Evolutionary conservation across 164 flowering plant genomes (phyloP).

Genomic region (Umbilicus rupestris): DNA sequence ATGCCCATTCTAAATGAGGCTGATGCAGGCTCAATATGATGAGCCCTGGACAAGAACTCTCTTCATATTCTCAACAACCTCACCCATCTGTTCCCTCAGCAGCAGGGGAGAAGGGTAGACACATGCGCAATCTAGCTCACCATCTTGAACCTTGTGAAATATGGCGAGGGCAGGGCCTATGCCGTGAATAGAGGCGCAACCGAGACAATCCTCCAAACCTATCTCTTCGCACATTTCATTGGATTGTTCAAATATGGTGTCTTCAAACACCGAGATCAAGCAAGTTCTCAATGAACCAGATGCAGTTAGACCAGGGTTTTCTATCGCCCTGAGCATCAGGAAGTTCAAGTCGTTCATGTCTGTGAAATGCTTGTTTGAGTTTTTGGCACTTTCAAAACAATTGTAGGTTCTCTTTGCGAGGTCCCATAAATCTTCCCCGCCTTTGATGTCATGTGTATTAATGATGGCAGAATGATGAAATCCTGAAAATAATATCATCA

Average conservation of each 20-base stretch:
- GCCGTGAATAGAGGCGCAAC: slow-evolving; percentile 71
- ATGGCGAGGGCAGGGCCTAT: slow-evolving; percentile 70
- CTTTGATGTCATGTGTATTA: slow-evolving; percentile 46
- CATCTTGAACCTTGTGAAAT: slow-evolving; percentile 63
- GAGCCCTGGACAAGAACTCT: slow-evolving; percentile 32
- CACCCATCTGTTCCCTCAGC: slow-evolving; percentile 63
- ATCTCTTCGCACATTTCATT: slow-evolving; percentile 20
- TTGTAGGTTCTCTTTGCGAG: slow-evolving; percentile 42
- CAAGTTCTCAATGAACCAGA: slow-evolving; percentile 61
- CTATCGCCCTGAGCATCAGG: slow-evolving; percentile 79
- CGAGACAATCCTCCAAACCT: slow-evolving; percentile 53
- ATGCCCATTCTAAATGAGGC: no score
- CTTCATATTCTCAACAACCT: slow-evolving; percentile 51
- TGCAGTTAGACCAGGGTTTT: slow-evolving; percentile 64
- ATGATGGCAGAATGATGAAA: slow-evolving; percentile 72
- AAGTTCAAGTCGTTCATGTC: slow-evolving; percentile 77
- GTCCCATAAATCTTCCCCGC: slow-evolving; percentile 58
- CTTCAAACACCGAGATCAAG: slow-evolving; percentile 62
- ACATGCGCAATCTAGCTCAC: slow-evolving; percentile 56
- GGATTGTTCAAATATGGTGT: slow-evolving; percentile 37
- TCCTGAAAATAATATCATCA: slow-evolving; percentile 33
- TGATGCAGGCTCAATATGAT: neutral
- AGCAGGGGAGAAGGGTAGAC: slow-evolving; percentile 79
- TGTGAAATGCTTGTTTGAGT: slow-evolving; percentile 62
- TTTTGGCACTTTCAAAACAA: slow-evolving; percentile 30